These are phyloP conservation scores for Fusarium burgessii DNA, from an alignment of 2,329 filamentous ascomycete genomes.

Conservation along the genomic window DNA sequence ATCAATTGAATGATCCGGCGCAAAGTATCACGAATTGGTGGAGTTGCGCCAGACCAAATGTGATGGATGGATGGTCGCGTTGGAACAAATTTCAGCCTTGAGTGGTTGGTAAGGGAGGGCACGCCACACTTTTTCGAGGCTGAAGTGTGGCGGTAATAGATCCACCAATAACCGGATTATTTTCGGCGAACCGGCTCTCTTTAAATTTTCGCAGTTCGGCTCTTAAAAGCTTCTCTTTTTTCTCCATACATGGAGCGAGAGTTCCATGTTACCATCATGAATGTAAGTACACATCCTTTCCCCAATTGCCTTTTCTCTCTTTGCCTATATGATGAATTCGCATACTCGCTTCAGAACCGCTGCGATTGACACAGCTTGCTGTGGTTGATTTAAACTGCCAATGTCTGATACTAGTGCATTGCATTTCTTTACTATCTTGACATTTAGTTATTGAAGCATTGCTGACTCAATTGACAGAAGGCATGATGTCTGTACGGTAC, in stretches of 20 bases:
- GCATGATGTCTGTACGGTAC: slow-evolving; percentile 55
- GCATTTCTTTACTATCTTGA: slow-evolving; percentile 21
- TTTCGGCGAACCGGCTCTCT: slow-evolving; percentile 19
- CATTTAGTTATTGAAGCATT: slow-evolving; percentile 14
- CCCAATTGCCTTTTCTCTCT: not conserved
- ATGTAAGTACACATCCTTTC: slow-evolving; percentile 49
- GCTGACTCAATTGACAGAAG: slow-evolving; percentile 45
- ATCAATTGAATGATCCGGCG: slow-evolving; percentile 47
- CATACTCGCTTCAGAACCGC: slow-evolving; percentile 63
- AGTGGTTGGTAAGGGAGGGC: slow-evolving; percentile 42
- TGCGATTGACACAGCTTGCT: slow-evolving; percentile 62
- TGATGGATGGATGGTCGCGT: slow-evolving; percentile 43
- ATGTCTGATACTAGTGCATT: slow-evolving; percentile 50
- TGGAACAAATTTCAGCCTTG: slow-evolving; percentile 52
- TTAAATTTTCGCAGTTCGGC: slow-evolving; percentile 41
- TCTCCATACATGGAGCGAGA: slow-evolving; percentile 46
- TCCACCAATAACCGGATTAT: slow-evolving; percentile 34
- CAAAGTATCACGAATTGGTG: slow-evolving; percentile 42
- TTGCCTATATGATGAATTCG: slow-evolving; percentile 56
- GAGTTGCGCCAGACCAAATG: slow-evolving; percentile 42
- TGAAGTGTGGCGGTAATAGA: slow-evolving; percentile 14
- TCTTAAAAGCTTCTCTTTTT: slow-evolving; percentile 20
- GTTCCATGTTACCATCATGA: slow-evolving; percentile 53
- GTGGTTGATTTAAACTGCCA: slow-evolving; percentile 59
- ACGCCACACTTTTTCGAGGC: slow-evolving; percentile 30